These are phyloP conservation scores for Pleurotus pulmonarius DNA, from an alignment of 768 basidiomycete genomes.

Conservation along the genomic window DNA sequence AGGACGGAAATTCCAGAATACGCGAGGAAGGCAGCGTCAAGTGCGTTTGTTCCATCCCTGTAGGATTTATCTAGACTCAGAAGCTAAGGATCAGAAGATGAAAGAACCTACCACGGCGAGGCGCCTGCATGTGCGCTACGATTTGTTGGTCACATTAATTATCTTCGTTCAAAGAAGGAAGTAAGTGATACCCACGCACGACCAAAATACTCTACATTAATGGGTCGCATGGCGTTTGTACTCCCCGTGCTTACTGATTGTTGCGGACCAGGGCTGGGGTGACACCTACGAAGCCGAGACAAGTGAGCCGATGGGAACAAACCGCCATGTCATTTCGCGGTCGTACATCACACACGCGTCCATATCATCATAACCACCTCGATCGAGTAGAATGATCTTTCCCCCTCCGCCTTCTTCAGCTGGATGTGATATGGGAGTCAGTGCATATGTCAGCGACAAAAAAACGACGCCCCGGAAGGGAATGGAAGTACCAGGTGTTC, in stretches of 20 bases:
- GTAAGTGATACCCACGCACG: slow-evolving; percentile 48
- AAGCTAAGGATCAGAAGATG: not conserved
- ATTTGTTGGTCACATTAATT: slow-evolving; percentile 28
- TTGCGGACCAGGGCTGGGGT: slow-evolving; percentile 57
- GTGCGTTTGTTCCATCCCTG: slow-evolving; percentile 81
- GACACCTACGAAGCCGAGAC: slow-evolving; percentile 49
- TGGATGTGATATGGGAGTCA: slow-evolving; percentile 21
- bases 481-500: slow-evolving; percentile 59
- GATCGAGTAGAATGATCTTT: slow-evolving; percentile 69
- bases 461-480: not conserved
- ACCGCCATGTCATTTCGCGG: no score
- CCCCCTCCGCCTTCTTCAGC: slow-evolving; percentile 81
- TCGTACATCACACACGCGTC: slow-evolving; percentile 73
- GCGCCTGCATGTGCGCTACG: slow-evolving; percentile 64
- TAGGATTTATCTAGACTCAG: not conserved
- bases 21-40: slow-evolving; percentile 85
- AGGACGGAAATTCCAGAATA: slow-evolving; percentile 77
- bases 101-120: slow-evolving; percentile 58
- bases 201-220: slow-evolving; percentile 72
- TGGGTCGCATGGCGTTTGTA: slow-evolving; percentile 59
- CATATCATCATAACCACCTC: slow-evolving; percentile 79
- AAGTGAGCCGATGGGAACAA: no score
- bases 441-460: not conserved
- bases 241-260: slow-evolving; percentile 48
- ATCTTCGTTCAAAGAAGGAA: slow-evolving; percentile 2